Evolutionary conservation across 371 early-diverging fungal species (phyloP), one percentile per base, ranked within the genome.

Genomic region (Paramicrosporidium saccamoebae): DNA sequence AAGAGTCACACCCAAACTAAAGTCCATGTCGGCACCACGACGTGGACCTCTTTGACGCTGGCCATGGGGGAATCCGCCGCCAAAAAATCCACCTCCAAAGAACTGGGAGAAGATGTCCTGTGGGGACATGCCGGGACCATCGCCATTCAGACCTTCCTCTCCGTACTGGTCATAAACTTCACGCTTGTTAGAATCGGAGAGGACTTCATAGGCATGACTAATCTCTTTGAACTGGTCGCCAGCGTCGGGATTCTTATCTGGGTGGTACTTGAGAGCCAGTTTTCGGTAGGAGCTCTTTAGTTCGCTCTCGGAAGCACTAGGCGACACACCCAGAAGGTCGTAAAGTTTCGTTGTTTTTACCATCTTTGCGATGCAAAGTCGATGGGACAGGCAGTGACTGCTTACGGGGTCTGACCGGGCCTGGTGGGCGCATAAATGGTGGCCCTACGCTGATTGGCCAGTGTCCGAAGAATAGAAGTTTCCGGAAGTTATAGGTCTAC

Each of bases 231-330:
- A 90, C 43, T 75, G 63, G 39, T 79, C 75, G 22, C 48, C 49
- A 20, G 67, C 72, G 25, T 64, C 58, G 34, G 66, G 64, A 34
- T 68, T 71, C 44, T 77, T 49, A 34, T 44, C 47, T 18, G 55
- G 26, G 10, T 45, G 44, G 3, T 38, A 48, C 14, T 24, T 13
- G 36, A 52, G 17, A 20, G 25, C 40, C 43, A 2, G 2, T 48
- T 77, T 81, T 32, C 79, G 58, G 54, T 77, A 88, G 13, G 92
- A 77, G 51, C 65, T 75, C 43, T 65, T 71, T 35, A 88, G 64
- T 31, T 84, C 77, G 31, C 48, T 29, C 17, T 82, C 86, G 21
- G 58, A 43, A 26, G 84, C 82, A 10, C 29, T 38, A 8, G 66
- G 56, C 8, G 46, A 32, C 16, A 94, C 68, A 32, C 64, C 84